A percentile compares a stretch with the other conserved stretches of the same genome.
These are phyloP conservation scores for Alternaria gaisen DNA, from an alignment of 2,329 filamentous ascomycete genomes.

Conservation along the genomic window DNA sequence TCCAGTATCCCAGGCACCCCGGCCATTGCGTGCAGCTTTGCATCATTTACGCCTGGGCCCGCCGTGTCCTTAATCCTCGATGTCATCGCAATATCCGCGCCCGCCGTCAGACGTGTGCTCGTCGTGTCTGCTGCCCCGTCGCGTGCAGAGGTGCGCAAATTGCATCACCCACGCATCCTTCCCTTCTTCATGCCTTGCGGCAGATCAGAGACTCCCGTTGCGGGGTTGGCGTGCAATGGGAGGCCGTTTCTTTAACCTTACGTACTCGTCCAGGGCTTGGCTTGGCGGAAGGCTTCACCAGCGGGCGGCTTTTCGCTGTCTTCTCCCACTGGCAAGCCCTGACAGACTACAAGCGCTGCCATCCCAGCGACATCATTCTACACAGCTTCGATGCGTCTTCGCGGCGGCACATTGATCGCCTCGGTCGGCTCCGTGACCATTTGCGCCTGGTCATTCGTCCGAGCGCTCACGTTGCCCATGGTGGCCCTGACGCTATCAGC, in stretches of 20 bases:
- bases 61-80: slow-evolving; percentile 27
- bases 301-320: slow-evolving; percentile 34
- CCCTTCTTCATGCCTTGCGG: slow-evolving; percentile 14
- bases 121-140: slow-evolving; percentile 24
- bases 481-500: slow-evolving; percentile 43
- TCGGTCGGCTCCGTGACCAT: slow-evolving; percentile 47
- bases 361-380: slow-evolving; percentile 31
- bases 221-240: slow-evolving; percentile 21
- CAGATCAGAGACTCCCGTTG: slow-evolving; percentile 24
- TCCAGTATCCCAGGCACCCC: slow-evolving; percentile 17
- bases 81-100: slow-evolving; percentile 39
- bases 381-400: slow-evolving; percentile 49
- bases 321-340: slow-evolving; percentile 28
- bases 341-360: slow-evolving; percentile 29
- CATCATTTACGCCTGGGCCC: slow-evolving; percentile 32
- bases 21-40: slow-evolving; percentile 28
- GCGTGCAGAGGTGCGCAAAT: no score
- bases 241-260: slow-evolving; percentile 23
- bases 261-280: slow-evolving; percentile 15
- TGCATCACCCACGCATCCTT: not conserved
- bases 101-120: slow-evolving; percentile 24
- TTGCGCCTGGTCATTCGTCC: slow-evolving; percentile 34
- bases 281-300: slow-evolving; percentile 36
- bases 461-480: slow-evolving; percentile 19
- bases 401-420: slow-evolving; percentile 33